Evolutionary conservation across 2,329 filamentous ascomycete genomes (phyloP).

Genomic region (Paramyrothecium roridum): DNA sequence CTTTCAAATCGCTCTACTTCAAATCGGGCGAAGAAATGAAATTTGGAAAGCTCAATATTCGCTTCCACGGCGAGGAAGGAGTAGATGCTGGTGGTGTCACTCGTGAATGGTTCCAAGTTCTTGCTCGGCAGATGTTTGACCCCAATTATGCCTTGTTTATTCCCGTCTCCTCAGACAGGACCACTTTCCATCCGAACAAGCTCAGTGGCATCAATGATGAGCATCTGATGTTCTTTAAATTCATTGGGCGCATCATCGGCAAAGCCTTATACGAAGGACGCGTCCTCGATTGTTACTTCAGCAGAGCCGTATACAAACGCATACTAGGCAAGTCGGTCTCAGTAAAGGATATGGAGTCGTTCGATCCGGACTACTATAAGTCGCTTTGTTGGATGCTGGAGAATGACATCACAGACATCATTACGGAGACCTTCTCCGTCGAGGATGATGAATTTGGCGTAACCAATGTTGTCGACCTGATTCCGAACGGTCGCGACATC

Average conservation of each 20-base stretch:
- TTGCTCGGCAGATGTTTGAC: constrained; percentile 98
- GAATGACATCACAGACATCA: constrained; percentile 97
- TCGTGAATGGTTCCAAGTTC: constrained; percentile 98
- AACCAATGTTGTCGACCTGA: constrained; percentile 80
- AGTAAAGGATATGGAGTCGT: constrained; percentile 98
- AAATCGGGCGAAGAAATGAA: constrained; percentile 97
- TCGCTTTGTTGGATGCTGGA: constrained; percentile 97
- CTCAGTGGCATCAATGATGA: constrained; percentile 92
- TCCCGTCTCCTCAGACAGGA: constrained; percentile 93
- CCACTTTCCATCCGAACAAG: constrained; percentile 97
- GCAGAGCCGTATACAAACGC: constrained; percentile 95
- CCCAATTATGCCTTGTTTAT: constrained; percentile 96
- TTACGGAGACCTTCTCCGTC: constrained; percentile 92
- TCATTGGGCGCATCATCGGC: constrained; percentile 96
- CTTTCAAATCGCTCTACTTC: constrained; percentile 97
- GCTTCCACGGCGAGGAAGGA: constrained; percentile 95
- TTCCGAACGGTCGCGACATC: constrained; percentile 84
- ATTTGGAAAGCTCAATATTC: constrained; percentile 95
- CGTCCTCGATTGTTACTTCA: constrained; percentile 97
- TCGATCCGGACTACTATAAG: constrained; percentile 98
- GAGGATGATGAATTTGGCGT: constrained; percentile 94
- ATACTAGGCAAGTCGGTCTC: constrained; percentile 94
- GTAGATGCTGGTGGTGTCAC: constrained; percentile 97
- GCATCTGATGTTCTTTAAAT: constrained; percentile 98
- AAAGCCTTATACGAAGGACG: constrained; percentile 96